Base-by-base conservation (phyloP, 2,329 filamentous ascomycete genomes). In the Huntiella moniliformis region DNA sequence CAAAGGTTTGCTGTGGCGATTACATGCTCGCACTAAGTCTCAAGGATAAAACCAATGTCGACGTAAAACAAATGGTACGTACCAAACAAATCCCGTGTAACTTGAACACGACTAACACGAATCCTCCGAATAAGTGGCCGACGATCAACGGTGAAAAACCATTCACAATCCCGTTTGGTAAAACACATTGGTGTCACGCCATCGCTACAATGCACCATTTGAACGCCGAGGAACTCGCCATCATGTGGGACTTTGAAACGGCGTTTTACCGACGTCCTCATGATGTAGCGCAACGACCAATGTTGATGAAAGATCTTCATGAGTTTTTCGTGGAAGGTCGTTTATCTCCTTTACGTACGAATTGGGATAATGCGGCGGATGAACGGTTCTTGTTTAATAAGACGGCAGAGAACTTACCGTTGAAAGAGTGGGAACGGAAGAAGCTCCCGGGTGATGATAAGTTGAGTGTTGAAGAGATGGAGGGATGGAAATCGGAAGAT, bases 121-220 rank as follows among this genome's bases (percentile, higher is more conserved):
- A n/a, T 38, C n/a, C 5, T 15, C 22, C 22, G 22, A 8, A 17
- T n/a, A 51, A 69, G 58, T 70, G 65, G 61, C 71, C 71, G 1
- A 67, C 68, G 38, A 63, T 73, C 52, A 72, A 74, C 51, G 70
- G 68, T 50, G 68, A 74, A 53, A 73, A 72, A 50, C 69, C 67
- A 2, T 57, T 61, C 42, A 70, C 64, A 1, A 55, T 74, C n/a
- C 62, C 64, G 1, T 73, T 63, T 49, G 60, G 61, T 34, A 51
- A 57, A 1, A 57, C 56, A n/a, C 60, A 70, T 50, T 74, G 71
- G 70, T 74, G 71, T 54, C 66, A 72, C 42, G 67, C 70, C 6
- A 60, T 73, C 38, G 61, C 67, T 2, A 73, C 71, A 4, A 72
- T 74, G 68, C 69, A 73, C 54, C 69, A 73, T 54, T 61, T 71